Evolutionary conservation across 495 filamentous ascomycete genomes (phyloP).

Genomic region (Cetradonia linearis): DNA sequence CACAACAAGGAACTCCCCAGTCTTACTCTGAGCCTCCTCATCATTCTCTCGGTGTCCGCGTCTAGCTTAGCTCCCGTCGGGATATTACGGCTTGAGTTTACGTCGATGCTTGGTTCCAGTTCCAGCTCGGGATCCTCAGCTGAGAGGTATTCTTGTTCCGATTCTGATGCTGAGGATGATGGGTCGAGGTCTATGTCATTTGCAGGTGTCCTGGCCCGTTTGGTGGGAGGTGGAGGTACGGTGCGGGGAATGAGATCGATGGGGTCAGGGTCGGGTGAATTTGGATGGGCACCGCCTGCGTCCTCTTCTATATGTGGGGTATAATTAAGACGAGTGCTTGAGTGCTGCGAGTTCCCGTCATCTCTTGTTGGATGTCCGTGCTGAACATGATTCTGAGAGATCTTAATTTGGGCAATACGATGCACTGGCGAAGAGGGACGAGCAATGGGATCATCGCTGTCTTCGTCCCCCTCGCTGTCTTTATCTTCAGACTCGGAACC

Average conservation of each 20-base stretch:
- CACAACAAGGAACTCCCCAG: neutral
- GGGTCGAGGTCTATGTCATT: neutral
- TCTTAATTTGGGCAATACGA: neutral
- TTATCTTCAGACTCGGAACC: neutral
- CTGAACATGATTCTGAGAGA: neutral
- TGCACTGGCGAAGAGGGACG: neutral
- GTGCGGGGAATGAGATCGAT: neutral
- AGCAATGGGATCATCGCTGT: neutral
- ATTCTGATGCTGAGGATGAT: neutral
- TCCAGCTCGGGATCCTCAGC: neutral
- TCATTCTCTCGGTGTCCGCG: neutral
- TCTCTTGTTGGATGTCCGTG: neutral
- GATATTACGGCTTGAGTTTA: neutral
- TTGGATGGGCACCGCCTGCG: neutral
- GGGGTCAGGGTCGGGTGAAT: neutral
- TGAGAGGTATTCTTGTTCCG: neutral
- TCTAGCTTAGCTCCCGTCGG: neutral
- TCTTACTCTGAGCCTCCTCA: neutral
- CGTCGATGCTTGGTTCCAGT: neutral
- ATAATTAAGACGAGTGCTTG: too few relatives aligned
- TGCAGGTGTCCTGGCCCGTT: neutral
- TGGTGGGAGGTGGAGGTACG: neutral
- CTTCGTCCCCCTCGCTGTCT: neutral
- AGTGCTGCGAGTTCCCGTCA: too few relatives aligned
- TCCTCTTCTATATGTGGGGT: neutral